Conservation (phyloP, 805 yeast species). For the Hanseniaspora meyeri region DNA sequence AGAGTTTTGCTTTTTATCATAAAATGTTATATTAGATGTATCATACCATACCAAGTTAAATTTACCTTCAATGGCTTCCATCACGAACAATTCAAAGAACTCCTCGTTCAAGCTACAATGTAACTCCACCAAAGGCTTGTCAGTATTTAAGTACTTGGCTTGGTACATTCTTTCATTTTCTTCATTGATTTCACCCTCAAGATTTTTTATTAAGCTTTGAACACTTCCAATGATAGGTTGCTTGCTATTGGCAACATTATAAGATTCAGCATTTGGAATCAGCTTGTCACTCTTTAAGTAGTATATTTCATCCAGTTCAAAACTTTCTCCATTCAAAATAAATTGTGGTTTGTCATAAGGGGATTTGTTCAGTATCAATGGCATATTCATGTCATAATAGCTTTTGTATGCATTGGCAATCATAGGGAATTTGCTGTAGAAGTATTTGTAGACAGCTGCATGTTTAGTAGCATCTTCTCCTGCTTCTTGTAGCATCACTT, state of each 20-base stretch:
- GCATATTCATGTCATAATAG: constrained; percentile 1
- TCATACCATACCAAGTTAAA: constrained; percentile 12
- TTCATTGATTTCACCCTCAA: constrained; percentile 37
- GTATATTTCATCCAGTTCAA: constrained; percentile 47
- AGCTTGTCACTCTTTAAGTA: constrained; percentile 54
- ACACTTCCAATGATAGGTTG: constrained; percentile 23
- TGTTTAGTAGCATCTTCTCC: background rate
- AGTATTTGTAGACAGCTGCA: background rate
- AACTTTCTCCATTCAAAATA: constrained; percentile 5
- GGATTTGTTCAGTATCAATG: constrained; percentile 5
- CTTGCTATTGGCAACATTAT: background rate
- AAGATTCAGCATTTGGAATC: constrained; percentile 15
- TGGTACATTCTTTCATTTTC: constrained; percentile 62
- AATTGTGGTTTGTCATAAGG: background rate
- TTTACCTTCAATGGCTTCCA: constrained; percentile 12
- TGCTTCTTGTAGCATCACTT: background rate
- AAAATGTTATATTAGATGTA: background rate
- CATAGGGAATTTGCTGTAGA: background rate
- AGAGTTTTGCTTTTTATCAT: constrained; percentile 19
- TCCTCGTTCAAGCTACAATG: constrained; percentile 5
- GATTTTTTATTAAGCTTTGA: constrained; percentile 43
- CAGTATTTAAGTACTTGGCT: constrained; percentile 29
- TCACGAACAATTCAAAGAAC: constrained; percentile 7
- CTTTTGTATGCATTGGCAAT: background rate
- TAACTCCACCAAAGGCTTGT: constrained; percentile 8